Base-by-base conservation (phyloP, 1,284 basidiomycete species). In the Rhodotorula glutinis region DNA sequence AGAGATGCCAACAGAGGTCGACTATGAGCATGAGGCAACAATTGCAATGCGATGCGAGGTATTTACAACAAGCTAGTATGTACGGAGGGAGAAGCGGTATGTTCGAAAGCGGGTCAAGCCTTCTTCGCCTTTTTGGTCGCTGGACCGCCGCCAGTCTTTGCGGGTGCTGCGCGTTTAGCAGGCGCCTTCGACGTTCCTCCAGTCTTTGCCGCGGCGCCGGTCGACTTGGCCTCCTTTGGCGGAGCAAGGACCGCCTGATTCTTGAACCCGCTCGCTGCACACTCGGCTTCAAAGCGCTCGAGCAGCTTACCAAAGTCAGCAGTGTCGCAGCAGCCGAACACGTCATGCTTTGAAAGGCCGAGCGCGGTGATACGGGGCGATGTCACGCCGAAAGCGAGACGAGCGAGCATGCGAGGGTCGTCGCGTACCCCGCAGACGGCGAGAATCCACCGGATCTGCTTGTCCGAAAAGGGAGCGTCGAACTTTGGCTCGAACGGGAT, bases 311-410 rank as follows among this genome's bases (percentile, higher is more conserved):
- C 53, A 52, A 72, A 72, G 23, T 67, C 53, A 46, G 60, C 60
- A 17, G 55, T 65, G 19, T 44, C 44, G 57, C 63, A 65, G 47
- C 62, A 67, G 2, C 65, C 65, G n/a, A 65, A 70, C n/a, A 65
- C n/a, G 49, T 60, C 47, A 49, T 58, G 56, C 56, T 55, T 47
- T 2, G 57, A 25, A 16, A 70, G 44, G 4, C 68, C 65, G 55
- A 67, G 56, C 2, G 53, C 14, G 2, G 82, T 82, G 46, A 83
- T 75, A 1, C 83, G 79, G 3, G 83, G 83, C 9, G 81, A 82
- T 0, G 80, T 80, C 64, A 83, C 79, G 3, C 83, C 83, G 63
- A 83, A 83, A 2, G 83, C 83, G 77, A 83, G 80, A 21, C 82
- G 81, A 9, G 83, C 82, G 19, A 83, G 77, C 41, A 83, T 76